Base-by-base conservation (phyloP, 148 eudicot species). In the Rhododendron griersonianum region DNA sequence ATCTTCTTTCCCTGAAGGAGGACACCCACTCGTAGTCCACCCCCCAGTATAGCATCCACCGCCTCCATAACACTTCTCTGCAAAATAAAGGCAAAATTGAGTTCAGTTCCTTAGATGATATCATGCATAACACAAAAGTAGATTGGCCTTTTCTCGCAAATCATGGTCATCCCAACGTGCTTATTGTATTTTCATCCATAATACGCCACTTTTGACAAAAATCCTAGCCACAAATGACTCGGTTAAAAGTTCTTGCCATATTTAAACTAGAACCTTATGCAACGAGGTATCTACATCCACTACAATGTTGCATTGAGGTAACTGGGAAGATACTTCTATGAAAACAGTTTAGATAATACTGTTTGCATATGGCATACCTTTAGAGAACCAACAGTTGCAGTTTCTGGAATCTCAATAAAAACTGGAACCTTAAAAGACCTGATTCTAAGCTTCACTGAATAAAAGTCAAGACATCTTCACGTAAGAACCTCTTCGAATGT, bases 11-110 rank as follows among this genome's bases (percentile, higher is more conserved):
- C 99, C 85, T 93, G 98, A 84, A 93, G 87, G 79, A 94, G 89
- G 85, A 97, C 94, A 86, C 99, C 99, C 50, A 97, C 93, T 83
- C 86, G 93, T 63, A 97, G 87, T 69, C 96, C 98, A 87, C 93
- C 94, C 76, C 98, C 95, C 69, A 97, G 93, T 76, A 95, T 89
- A 82, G 96, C 90, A 51, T 93, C 92, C 84, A 97, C 95, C n/a
- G 98, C 98, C 44, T 97, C 99, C 95, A 95, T 88, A 35, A 97
- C 98, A 8, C 92, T 90, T 88, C 92, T 94, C 99, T 97, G 95
- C 83, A 82, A 82, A 82, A 82, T 81, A 73, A 51, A 85, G 48
- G 71, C n/a, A 86, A 61, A 10, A 83, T 16, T 77, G 39, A 53
- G 45, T 33, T 57, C 45, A 28, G 41, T 28, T 14, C 51, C 63